These are phyloP conservation scores for Lachnellula hyalina DNA, from an alignment of 2,329 filamentous ascomycete genomes.

Conservation along the genomic window DNA sequence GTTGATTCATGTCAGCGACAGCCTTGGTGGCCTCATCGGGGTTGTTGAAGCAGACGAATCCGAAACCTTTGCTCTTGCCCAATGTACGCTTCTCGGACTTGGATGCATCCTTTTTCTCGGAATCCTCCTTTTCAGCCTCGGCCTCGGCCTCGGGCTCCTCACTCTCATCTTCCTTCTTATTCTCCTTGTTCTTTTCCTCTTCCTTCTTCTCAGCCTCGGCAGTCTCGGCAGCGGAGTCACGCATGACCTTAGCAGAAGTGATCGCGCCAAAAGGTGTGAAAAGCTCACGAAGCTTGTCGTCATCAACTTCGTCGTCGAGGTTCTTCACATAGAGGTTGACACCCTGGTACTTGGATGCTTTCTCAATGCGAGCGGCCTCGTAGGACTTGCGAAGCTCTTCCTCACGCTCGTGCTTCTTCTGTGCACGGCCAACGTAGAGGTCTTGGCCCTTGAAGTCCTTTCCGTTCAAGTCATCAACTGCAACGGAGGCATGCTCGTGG, in stretches of 20 bases:
- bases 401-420: conserved; percentile 99
- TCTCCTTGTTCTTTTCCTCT: conserved; percentile 48
- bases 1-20: conserved; percentile 99
- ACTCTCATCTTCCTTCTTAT: conserved; percentile 42
- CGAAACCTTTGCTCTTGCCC: conserved; percentile 99
- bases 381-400: conserved; percentile 99
- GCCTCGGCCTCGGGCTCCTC: conserved; percentile 39
- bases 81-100: conserved; percentile 53
- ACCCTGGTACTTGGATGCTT: conserved; percentile 98
- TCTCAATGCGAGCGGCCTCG: conserved; percentile 94
- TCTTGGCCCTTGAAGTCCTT: conserved; percentile 92
- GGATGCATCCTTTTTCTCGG: conserved; percentile 49
- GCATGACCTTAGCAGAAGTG: conserved; percentile 99
- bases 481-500: conserved; percentile 79
- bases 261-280: conserved; percentile 90
- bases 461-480: conserved; percentile 88
- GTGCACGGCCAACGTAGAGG: conserved; percentile 94
- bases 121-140: conserved; percentile 38
- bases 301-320: conserved; percentile 91
- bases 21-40: conserved; percentile 98
- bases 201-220: conserved; percentile 41
- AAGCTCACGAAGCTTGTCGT: conserved; percentile 93
- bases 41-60: conserved; percentile 99
- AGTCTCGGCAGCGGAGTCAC: conserved; percentile 62
- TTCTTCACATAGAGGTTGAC: conserved; percentile 99